Conservation (phyloP, 345 rosid genomes). For the Aurinia saxatilis region DNA sequence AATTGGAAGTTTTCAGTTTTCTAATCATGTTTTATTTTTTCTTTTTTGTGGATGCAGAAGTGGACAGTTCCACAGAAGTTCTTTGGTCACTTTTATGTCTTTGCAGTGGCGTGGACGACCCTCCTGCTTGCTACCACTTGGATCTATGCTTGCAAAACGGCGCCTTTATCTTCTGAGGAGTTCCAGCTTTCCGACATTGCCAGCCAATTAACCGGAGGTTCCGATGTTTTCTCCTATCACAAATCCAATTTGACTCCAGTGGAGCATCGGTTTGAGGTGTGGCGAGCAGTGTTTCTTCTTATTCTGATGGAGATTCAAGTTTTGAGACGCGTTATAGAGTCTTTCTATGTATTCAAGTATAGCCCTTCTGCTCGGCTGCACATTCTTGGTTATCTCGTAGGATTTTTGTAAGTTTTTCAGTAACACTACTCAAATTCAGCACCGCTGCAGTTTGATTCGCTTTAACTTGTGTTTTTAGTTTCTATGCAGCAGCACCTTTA, state of each 20-base stretch:
- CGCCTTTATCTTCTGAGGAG: constrained; percentile 35
- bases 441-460: neutral
- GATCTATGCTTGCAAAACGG: constrained; percentile 43
- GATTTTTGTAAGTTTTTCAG: constrained; percentile 49
- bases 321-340: constrained; percentile 57
- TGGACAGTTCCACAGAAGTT: constrained; percentile 63
- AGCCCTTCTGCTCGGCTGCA: constrained; percentile 65
- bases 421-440: neutral
- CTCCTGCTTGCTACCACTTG: constrained; percentile 50
- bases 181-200: constrained; percentile 33
- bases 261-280: constrained; percentile 34
- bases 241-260: constrained; percentile 31
- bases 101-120: constrained; percentile 63
- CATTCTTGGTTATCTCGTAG: constrained; percentile 50
- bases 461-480: constrained; percentile 33
- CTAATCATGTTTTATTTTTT: neutral
- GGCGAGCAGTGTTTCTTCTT: constrained; percentile 59
- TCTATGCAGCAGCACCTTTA: constrained; percentile 48
- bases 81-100: constrained; percentile 58
- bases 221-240: constrained; percentile 39
- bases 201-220: constrained; percentile 44
- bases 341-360: constrained; percentile 47
- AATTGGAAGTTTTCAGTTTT: neutral
- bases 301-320: constrained; percentile 66
- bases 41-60: constrained; percentile 37